Evolutionary conservation across 805 yeast genomes (phyloP).

Genomic region (Wickerhamiella slavikovae): DNA sequence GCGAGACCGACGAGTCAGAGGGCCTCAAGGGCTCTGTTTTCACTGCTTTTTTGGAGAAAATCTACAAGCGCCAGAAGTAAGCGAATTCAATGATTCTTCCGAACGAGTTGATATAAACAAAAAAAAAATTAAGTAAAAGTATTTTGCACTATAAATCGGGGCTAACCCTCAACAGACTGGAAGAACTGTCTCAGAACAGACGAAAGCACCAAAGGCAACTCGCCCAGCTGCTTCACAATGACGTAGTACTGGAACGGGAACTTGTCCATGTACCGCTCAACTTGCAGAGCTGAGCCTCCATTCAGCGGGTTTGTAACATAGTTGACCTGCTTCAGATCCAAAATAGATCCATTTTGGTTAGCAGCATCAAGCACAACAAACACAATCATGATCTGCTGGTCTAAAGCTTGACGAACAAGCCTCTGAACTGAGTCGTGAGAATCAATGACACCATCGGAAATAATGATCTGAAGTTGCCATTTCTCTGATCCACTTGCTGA

Average conservation of each 20-base stretch:
- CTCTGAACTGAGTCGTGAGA: conserved; percentile 70
- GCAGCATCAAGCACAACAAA: conserved; percentile 88
- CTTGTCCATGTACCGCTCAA: conserved; percentile 67
- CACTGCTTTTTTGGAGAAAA: conserved; percentile 65
- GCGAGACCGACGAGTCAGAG: conserved; percentile 63
- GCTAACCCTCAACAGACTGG: conserved; percentile 16
- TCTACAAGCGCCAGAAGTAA: conserved; percentile 83
- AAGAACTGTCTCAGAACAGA: conserved; percentile 83
- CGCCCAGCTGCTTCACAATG: conserved; percentile 72
- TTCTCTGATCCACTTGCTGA: conserved; percentile 26
- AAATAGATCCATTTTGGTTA: conserved; percentile 43
- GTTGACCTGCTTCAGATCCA: conserved; percentile 86
- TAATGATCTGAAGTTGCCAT: conserved; percentile 85
- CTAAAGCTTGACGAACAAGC: conserved; percentile 79
- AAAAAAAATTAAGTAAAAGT: no score
- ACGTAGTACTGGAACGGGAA: conserved; percentile 97
- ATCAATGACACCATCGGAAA: conserved; percentile 95
- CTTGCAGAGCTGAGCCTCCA: conserved; percentile 56
- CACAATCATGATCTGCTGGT: conserved; percentile 81
- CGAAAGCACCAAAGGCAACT: conserved; percentile 80
- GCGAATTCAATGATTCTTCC: background rate
- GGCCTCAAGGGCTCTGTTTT: conserved; percentile 88
- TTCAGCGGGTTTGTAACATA: conserved; percentile 40
- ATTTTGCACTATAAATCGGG: no score
- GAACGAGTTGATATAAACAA: no score